Evolutionary conservation across 2,329 filamentous ascomycete species (phyloP).

Genomic region (Xylaria multiplex): DNA sequence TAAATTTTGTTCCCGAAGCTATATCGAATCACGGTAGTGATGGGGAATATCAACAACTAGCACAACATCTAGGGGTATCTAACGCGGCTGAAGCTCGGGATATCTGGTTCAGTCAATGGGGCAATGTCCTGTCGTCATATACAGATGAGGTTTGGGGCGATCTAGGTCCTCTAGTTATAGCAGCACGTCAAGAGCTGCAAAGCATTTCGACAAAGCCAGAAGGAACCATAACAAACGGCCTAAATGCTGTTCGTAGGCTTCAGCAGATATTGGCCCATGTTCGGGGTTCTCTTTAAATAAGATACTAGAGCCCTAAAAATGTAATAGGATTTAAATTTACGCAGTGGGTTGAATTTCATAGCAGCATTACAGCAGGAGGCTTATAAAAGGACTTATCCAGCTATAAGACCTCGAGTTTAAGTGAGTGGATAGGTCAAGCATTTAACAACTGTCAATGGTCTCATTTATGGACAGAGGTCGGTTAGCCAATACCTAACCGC

Average conservation of each 20-base stretch:
- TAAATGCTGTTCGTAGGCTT: slow-evolving; percentile 53
- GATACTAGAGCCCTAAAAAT: not conserved
- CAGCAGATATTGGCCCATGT: slow-evolving; percentile 55
- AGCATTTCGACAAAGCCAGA: slow-evolving; percentile 49
- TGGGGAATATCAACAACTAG: slow-evolving; percentile 39
- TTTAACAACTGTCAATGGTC: not conserved
- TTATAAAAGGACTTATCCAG: not conserved
- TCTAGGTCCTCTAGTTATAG: slow-evolving; percentile 63
- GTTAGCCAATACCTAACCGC: no score
- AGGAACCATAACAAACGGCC: slow-evolving; percentile 39
- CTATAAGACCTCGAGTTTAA: no score
- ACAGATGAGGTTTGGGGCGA: slow-evolving; percentile 76
- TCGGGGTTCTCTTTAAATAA: slow-evolving; percentile 42
- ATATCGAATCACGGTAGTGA: slow-evolving; percentile 40
- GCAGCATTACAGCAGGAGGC: not conserved
- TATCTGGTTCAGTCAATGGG: slow-evolving; percentile 66
- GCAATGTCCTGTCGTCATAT: slow-evolving; percentile 65
- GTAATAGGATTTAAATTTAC: not conserved
- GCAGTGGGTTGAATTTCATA: not conserved
- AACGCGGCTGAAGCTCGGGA: slow-evolving; percentile 54
- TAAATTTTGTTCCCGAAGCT: slow-evolving; percentile 63
- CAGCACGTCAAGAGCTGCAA: slow-evolving; percentile 67
- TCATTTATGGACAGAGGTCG: no score
- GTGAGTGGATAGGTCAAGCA: not conserved
- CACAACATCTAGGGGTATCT: slow-evolving; percentile 52